Evolutionary conservation across 768 basidiomycete species (phyloP), one percentile per base, ranked within the genome.

Genomic region (Rhodotorula sphaerocarpa): DNA sequence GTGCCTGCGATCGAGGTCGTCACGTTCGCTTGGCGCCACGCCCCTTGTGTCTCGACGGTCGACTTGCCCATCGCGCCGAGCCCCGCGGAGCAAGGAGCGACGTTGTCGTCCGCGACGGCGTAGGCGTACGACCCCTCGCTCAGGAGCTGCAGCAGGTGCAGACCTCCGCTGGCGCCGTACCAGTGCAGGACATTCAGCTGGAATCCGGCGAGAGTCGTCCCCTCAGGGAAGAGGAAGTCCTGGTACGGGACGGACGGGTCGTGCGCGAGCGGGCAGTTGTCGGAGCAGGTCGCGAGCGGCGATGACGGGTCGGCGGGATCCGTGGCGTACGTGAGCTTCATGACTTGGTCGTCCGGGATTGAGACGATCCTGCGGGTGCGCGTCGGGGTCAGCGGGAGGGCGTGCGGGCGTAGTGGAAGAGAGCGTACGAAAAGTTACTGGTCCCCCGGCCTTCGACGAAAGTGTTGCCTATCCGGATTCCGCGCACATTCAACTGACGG

Each of bases 61-160:
- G 62, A 39, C 30, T 65, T 43, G 1, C 27, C 27, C 23, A 41
- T 50, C 9, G 59, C 61, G 20, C 59, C 70, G 42, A 63, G 55
- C 3, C 67, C 66, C 0, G 9, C n/a, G 6, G 59, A n/a, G 59
- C 73, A 74, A 11, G 72, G 64, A 27, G 54, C 50, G 54, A 10
- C 39, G 57, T 71, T 73, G 28, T 51, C 28, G 11, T 59, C 43
- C 46, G 59, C 61, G 51, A 54, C 59, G 23, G 70, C 67, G 39
- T 63, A 71, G 2, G 57, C 54, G n/a, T 48, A 72, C 66, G 68
- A 59, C 62, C 93, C 95, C 23, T 88, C 85, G 5, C 90, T 91
- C 25, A 99, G 82, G 21, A 97, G 78, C 72, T 97, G 90, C n/a
- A 97, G 74, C 54, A 95, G 79, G 74, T 93, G 90, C 39, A 99